Evolutionary conservation across 208 protist species (phyloP), one percentile per base, ranked within the genome.

Genomic region (Trypanosoma avium): DNA sequence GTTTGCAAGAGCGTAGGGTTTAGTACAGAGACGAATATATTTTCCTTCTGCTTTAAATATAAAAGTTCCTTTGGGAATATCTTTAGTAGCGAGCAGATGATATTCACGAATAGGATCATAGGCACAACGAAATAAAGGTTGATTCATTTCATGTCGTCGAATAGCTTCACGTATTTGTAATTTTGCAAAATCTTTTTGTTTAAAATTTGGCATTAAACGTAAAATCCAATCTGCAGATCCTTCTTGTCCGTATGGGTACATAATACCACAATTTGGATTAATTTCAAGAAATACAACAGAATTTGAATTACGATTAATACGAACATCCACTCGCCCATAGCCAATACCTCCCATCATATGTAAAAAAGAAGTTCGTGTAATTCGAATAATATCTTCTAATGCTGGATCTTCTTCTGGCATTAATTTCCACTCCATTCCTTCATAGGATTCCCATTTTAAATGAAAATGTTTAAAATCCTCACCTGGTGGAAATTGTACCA

Each of bases 381-480:
- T 86, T n/a, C 42, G 58, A 17, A 92, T 67, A 71, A 96, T 92
- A 10, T 67, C 58, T 17, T 61, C 30, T 29, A 91, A 69, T 27
- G 86, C 86, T 0, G 87, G 88, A 60, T 96, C 88, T 32, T 76
- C 62, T 36, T 75, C 60, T 10, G 73, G 50, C 35, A 96, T 80
- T 22, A 67, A 74, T 8, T 45, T 53, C 88, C 90, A 96, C 68
- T 88, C 61, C 84, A 96, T 92, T 17, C 88, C 90, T 48, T 96
- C 90, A 73, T 89, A 96, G 13, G 81, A 78, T 22, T 87, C 84
- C 88, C 90, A 96, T 59, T 96, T 96, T 33, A 96, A 77, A 17
- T 94, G 74, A 56, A 96, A 96, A 59, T 96, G 90, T 63, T 96
- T 96, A 69, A 96, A 96, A 71, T 94, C 88, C 52, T 96, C 87